Conservation (phyloP, 257 asterid species). For the Lycium ferocissimum region DNA sequence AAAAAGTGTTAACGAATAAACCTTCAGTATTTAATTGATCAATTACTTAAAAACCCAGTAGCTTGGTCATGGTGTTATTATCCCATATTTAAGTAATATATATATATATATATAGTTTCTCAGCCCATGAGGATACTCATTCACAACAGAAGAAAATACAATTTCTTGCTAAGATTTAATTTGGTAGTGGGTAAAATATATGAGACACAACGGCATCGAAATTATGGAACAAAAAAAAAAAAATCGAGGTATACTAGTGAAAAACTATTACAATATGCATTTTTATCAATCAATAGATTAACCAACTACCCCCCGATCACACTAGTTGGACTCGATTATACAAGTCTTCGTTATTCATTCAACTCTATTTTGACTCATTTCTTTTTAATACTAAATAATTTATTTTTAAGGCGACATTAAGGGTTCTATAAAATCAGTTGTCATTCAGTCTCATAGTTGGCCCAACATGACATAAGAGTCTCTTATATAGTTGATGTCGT, state of each 20-base stretch:
- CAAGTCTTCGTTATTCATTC: background rate
- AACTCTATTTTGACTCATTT: background rate
- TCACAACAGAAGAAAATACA: background rate
- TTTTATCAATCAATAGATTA: background rate
- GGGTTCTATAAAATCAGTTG: too few relatives aligned
- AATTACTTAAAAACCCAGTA: too few relatives aligned
- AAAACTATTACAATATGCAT: background rate
- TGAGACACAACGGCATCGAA: background rate
- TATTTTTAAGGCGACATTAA: too few relatives aligned
- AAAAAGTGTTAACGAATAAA: too few relatives aligned
- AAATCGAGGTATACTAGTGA: background rate
- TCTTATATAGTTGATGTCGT: background rate
- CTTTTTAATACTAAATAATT: background rate
- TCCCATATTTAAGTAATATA: too few relatives aligned
- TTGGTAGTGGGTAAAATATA: too few relatives aligned
- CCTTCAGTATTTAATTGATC: too few relatives aligned
- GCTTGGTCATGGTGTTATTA: too few relatives aligned
- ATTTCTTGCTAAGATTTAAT: too few relatives aligned
- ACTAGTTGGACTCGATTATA: background rate
- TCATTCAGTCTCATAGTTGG: too few relatives aligned
- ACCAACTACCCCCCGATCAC: background rate
- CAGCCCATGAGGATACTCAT: background rate
- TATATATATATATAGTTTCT: background rate
- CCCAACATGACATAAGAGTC: background rate
- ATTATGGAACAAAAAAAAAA: background rate